Evolutionary conservation across 2,329 filamentous ascomycete genomes (phyloP).

Genomic region (Scytalidium lignicola): DNA sequence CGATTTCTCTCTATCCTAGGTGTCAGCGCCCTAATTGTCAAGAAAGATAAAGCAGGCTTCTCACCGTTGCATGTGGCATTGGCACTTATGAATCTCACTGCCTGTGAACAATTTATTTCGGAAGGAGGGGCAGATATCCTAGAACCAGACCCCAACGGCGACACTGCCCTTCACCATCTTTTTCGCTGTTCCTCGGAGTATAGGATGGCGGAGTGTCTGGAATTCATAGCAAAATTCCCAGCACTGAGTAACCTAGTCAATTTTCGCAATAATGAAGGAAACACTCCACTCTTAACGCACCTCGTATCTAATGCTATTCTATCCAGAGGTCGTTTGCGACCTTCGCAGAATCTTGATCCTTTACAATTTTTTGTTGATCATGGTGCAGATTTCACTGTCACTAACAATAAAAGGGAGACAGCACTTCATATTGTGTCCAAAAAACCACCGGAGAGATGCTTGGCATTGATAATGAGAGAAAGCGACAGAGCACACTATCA

Average conservation of each 20-base stretch:
- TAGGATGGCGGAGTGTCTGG: neutral
- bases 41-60: conserved; percentile 10
- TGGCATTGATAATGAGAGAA: neutral
- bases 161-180: conserved; percentile 13
- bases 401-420: neutral
- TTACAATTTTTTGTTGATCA: conserved; percentile 6
- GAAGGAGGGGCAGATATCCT: conserved; percentile 6
- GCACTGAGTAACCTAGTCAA: neutral
- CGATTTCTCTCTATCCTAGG: neutral
- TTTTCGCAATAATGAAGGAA: neutral
- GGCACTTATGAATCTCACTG: neutral
- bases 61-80: conserved; percentile 8
- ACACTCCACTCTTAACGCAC: neutral
- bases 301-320: neutral
- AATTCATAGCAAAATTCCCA: conserved; percentile 4
- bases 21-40: neutral
- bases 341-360: neutral
- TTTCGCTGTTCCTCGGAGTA: neutral
- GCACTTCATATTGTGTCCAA: conserved; percentile 1
- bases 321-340: neutral
- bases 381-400: conserved; percentile 3
- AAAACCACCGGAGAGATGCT: neutral
- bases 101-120: neutral
- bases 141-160: conserved; percentile 6
- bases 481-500: neutral